Evolutionary conservation across 2,329 filamentous ascomycete genomes (phyloP).

Genomic region (Ophioceras dolichostomum): DNA sequence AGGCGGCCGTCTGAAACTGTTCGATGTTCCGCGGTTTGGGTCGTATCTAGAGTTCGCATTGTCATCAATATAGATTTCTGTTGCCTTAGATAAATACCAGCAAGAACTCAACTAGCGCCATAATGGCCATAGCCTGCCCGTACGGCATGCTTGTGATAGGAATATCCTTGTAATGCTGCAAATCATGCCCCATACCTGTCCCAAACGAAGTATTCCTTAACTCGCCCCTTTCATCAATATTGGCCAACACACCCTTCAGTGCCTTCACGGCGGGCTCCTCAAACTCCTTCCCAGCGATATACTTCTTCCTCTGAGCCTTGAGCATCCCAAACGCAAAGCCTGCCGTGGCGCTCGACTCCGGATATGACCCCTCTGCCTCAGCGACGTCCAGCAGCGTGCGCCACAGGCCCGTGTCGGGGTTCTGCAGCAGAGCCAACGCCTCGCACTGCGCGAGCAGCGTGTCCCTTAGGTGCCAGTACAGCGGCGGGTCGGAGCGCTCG

Average conservation of each 20-base stretch:
- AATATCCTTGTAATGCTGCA: constrained; percentile 71
- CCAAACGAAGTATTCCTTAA: constrained; percentile 66
- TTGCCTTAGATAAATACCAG: constrained; percentile 33
- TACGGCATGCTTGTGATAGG: constrained; percentile 72
- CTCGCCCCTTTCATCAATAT: constrained; percentile 56
- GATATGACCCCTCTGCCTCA: constrained; percentile 55
- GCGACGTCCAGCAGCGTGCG: constrained; percentile 60
- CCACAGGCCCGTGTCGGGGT: constrained; percentile 50
- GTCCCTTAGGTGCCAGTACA: constrained; percentile 45
- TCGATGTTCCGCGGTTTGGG: background rate
- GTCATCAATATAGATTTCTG: background rate
- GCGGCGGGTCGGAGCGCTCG: constrained; percentile 43
- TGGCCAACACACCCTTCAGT: constrained; percentile 51
- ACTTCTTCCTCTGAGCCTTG: constrained; percentile 58
- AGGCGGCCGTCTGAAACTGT: background rate
- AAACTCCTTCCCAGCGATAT: constrained; percentile 47
- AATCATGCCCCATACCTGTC: constrained; percentile 60
- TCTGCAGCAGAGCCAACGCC: constrained; percentile 50
- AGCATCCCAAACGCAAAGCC: constrained; percentile 73
- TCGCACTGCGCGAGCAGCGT: constrained; percentile 58
- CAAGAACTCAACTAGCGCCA: constrained; percentile 65
- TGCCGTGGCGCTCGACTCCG: constrained; percentile 66
- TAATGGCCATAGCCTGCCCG: constrained; percentile 75
- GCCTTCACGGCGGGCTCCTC: constrained; percentile 51
- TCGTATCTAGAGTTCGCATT: too few species aligned